These are phyloP conservation scores for Sabuloglossum arenarium DNA, from an alignment of 495 filamentous ascomycete species.

Conservation along the genomic window DNA sequence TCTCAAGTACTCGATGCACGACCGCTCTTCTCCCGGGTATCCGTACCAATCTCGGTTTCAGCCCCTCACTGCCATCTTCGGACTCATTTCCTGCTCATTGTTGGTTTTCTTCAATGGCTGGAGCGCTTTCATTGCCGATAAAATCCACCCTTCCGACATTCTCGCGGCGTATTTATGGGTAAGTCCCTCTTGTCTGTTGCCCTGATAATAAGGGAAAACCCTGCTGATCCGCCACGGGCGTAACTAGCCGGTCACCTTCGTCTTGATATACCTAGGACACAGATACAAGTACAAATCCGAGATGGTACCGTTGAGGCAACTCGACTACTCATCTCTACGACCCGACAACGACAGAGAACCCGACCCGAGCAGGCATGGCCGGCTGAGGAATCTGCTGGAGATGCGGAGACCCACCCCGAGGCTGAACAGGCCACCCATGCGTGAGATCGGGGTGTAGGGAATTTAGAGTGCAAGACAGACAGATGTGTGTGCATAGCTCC, in stretches of 20 bases:
- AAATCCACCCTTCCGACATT: background rate
- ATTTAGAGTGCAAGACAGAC: too few relatives aligned
- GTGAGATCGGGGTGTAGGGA: too few relatives aligned
- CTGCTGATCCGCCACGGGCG: background rate
- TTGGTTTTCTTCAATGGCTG: background rate
- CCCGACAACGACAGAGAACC: background rate
- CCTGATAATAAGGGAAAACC: background rate
- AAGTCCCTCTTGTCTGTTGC: too few relatives aligned
- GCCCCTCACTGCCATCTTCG: background rate
- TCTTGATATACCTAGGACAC: constrained; percentile 8
- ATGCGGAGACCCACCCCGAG: background rate
- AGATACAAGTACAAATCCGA: constrained; percentile 6
- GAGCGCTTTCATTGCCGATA: background rate
- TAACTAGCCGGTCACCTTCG: constrained; percentile 9
- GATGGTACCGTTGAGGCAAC: background rate
- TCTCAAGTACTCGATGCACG: background rate
- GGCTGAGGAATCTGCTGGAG: background rate
- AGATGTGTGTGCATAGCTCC: too few relatives aligned
- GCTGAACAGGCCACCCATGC: too few relatives aligned
- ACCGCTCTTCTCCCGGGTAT: background rate
- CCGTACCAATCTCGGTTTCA: background rate
- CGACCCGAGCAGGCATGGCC: background rate
- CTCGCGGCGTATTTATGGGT: too few relatives aligned
- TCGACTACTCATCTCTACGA: background rate
- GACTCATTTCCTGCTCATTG: background rate